Evolutionary conservation across 1,139 yeast species (phyloP).

Genomic region (Pneumocystis murina): DNA sequence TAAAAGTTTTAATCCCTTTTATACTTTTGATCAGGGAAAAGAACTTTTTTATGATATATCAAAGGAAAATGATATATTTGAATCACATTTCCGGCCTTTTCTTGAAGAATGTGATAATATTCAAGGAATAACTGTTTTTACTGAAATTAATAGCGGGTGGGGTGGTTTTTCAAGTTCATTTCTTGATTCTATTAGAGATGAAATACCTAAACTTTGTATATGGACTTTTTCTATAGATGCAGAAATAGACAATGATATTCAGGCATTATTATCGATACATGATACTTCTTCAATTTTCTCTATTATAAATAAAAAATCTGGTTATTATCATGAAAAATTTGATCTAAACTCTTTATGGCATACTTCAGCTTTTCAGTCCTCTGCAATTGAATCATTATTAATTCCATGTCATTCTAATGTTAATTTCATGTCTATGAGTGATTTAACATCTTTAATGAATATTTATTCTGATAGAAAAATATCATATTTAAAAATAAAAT

Average conservation of each 20-base stretch:
- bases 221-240: conserved; percentile 1
- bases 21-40: conserved; percentile 4
- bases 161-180: conserved; percentile 53
- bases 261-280: neutral
- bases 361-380: conserved; percentile 4
- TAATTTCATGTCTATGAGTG: conserved; percentile 1
- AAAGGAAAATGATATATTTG: conserved; percentile 33
- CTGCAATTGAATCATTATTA: conserved; percentile 8
- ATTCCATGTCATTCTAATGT: conserved; percentile 5
- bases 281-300: neutral
- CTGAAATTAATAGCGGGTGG: conserved; percentile 71
- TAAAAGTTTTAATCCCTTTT: conserved; percentile 1
- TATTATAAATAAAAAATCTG: conserved; percentile 2
- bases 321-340: neutral
- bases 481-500: neutral
- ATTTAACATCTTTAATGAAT: conserved; percentile 4
- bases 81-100: conserved; percentile 42
- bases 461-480: neutral
- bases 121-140: conserved; percentile 51
- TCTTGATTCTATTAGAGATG: conserved; percentile 48
- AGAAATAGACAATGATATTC: neutral
- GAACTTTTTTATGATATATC: conserved; percentile 25
- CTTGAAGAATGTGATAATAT: conserved; percentile 68
- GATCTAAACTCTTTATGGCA: conserved; percentile 2
- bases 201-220: conserved; percentile 23